Conservation (phyloP, 495 filamentous ascomycete genomes). For the Aspergillus panamensis region DNA sequence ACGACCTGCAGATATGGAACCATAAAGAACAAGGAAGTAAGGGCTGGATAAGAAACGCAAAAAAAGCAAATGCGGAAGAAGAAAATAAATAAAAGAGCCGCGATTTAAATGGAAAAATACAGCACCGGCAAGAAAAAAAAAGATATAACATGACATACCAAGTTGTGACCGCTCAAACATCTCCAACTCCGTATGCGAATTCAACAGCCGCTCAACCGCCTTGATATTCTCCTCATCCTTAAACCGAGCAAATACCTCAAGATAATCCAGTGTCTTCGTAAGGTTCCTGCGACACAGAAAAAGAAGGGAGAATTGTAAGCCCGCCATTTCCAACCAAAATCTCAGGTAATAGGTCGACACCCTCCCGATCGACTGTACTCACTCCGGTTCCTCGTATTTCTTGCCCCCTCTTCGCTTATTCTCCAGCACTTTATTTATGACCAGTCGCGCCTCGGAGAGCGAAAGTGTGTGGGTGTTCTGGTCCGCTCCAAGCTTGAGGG, state of each 20-base stretch:
- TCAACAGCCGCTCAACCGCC: conserved; percentile 79
- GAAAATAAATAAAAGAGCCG: conserved; percentile 7
- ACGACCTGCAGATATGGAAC: background rate
- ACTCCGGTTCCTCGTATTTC: conserved; percentile 53
- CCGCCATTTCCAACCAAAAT: background rate
- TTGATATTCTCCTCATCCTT: conserved; percentile 92
- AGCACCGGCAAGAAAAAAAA: conserved; percentile 6
- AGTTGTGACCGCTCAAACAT: conserved; percentile 92
- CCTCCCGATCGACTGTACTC: conserved; percentile 17
- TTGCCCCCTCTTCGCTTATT: conserved; percentile 49
- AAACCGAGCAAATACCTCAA: conserved; percentile 91
- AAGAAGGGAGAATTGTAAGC: conserved; percentile 4
- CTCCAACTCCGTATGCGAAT: conserved; percentile 71
- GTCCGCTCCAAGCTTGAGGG: conserved; percentile 88
- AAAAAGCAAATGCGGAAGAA: conserved; percentile 10
- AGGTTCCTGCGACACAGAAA: conserved; percentile 47
- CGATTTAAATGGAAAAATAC: background rate
- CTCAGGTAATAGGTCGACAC: background rate
- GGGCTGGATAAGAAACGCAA: background rate
- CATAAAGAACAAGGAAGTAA: conserved; percentile 2
- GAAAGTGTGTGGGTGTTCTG: conserved; percentile 82
- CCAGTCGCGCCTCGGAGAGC: conserved; percentile 82
- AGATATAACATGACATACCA: conserved; percentile 53
- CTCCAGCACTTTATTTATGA: conserved; percentile 81
- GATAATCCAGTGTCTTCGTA: conserved; percentile 81